Conservation (phyloP, 2,329 filamentous ascomycete genomes). For the Westerdykella sp. region DNA sequence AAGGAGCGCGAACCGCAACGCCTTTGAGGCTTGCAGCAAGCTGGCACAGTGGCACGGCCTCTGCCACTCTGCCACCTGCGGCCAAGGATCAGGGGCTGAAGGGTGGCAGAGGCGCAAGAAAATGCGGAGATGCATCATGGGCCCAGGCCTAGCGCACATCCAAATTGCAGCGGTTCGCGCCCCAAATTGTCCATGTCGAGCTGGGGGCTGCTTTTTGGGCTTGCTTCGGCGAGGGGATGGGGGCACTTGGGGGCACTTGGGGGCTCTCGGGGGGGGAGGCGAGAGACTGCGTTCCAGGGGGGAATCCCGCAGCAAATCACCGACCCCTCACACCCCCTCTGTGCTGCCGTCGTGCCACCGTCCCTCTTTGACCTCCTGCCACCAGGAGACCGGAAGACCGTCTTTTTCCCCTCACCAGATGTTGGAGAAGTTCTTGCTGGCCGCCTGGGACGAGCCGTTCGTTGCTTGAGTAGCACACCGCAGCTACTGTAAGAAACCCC, state of each 20-base stretch:
- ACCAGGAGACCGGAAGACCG: too few species aligned
- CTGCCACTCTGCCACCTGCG: slow-evolving; percentile 2
- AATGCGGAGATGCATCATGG: slow-evolving; percentile 33
- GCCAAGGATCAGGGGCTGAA: slow-evolving; percentile 36
- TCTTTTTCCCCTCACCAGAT: too few species aligned
- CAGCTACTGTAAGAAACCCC: too few species aligned
- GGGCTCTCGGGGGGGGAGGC: slow-evolving; percentile 28
- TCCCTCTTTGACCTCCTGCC: too few species aligned
- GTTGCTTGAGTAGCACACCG: too few species aligned
- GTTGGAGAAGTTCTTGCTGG: too few species aligned
- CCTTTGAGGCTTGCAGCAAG: slow-evolving; percentile 38
- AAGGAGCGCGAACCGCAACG: slow-evolving; percentile 31
- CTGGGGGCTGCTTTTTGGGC: too few species aligned
- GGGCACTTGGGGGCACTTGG: too few species aligned
- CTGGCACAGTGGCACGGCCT: slow-evolving; percentile 21
- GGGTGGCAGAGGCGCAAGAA: slow-evolving; percentile 26
- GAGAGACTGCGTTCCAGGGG: slow-evolving; percentile 21
- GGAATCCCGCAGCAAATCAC: slow-evolving; percentile 28
- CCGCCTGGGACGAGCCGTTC: too few species aligned
- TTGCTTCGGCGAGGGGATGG: too few species aligned
- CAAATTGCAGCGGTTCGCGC: slow-evolving; percentile 16
- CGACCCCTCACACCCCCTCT: slow-evolving; percentile 6
- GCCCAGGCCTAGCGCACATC: slow-evolving; percentile 22
- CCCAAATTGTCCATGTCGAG: too few species aligned
- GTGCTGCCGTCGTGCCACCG: too few species aligned